Conservation (phyloP, 805 yeast species). For the Metschnikowia dekortorum region DNA sequence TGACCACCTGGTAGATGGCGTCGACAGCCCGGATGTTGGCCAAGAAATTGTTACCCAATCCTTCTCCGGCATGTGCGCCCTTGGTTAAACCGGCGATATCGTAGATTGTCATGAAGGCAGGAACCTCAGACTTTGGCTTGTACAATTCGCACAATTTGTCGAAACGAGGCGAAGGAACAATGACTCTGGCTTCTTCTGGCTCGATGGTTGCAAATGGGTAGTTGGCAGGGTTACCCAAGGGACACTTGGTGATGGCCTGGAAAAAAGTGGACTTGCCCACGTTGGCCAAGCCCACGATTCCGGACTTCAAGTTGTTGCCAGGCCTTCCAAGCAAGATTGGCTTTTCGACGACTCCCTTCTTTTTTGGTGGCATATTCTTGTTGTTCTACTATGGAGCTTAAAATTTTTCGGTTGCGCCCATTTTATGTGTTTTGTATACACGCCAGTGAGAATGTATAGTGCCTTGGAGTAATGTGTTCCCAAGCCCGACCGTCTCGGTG, state of each 20-base stretch:
- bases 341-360: conserved; percentile 58
- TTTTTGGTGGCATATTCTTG: conserved; percentile 66
- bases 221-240: conserved; percentile 32
- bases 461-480: too few relatives aligned
- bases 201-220: conserved; percentile 75
- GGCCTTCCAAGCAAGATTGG: conserved; percentile 59
- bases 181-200: conserved; percentile 50
- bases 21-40: conserved; percentile 68
- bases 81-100: conserved; percentile 50
- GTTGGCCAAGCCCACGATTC: conserved; percentile 38
- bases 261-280: conserved; percentile 21
- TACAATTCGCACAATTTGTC: conserved; percentile 38
- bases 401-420: conserved; percentile 16
- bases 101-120: conserved; percentile 20
- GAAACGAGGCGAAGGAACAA: conserved; percentile 22
- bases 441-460: conserved; percentile 1
- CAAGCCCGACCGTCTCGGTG: background rate
- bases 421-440: conserved; percentile 3
- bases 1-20: conserved; percentile 64
- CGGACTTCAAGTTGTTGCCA: conserved; percentile 35
- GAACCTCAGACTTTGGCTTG: conserved; percentile 38
- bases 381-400: conserved; percentile 1
- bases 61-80: conserved; percentile 57
- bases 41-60: conserved; percentile 70
- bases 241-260: conserved; percentile 23